Base-by-base conservation (phyloP, 225 moss, liverwort and hornwort species). In the Neckera pumila region DNA sequence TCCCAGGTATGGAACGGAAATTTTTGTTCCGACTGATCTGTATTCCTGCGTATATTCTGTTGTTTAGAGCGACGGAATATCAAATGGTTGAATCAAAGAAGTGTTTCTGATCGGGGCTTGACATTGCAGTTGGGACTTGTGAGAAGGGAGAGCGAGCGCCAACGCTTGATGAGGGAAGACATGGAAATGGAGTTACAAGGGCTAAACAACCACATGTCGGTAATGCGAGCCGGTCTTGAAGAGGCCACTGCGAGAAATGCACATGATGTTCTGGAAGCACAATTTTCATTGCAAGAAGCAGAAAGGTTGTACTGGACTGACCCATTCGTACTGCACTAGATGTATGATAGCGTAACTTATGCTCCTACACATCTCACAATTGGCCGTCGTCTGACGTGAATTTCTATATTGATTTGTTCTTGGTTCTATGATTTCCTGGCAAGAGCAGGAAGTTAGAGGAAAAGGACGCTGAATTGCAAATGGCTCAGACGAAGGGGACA, bases 101-200 rank as follows among this genome's bases (percentile, higher is more conserved):
- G 51, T 70, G 42, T 76, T 76, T 84, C 86, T 92, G 75, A 86
- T 84, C 26, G 66, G 65, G 86, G 56, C 59, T 79, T 88, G 54
- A 42, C 64, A 25, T 75, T 80, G 81, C 96, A 98, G 98, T 92
- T 97, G 83, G 96, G 92, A 73, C 89, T 95, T 57, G 92, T 98
- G 34, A 97, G 90, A 85, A 91, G 94, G 43, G 98, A 98, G 87
- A 90, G 93, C 36, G 97, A 97, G 87, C 95, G 89, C 79, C 95
- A 95, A 77, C 92, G 92, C 58, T 88, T 96, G 84, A 89, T 93
- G 88, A 95, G 94, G 75, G 98, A 96, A 90, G 95, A 91, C 67
- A 87, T 96, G 86, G 95, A 97, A 89, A 93, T 91, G 93, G 96
- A 98, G 91, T 63, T 96, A 36, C 92, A 92, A 85, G 87, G 88